phyloP scores from a whole-genome alignment of 441 rosid genomes.

The Melastoma candidum region DNA sequence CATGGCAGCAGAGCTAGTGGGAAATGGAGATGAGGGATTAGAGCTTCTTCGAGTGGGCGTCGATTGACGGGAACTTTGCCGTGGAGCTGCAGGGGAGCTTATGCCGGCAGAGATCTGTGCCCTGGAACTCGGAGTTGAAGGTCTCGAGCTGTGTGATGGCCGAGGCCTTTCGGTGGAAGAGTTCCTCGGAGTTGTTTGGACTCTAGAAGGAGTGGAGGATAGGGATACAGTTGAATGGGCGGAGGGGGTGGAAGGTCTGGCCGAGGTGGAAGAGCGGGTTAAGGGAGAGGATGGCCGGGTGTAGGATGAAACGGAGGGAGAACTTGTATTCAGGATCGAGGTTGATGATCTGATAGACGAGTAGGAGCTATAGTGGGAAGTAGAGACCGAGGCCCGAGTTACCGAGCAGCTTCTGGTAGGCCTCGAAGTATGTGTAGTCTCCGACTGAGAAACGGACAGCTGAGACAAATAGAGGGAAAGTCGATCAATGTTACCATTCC shows the following conservation, averaged over 20 bases:
- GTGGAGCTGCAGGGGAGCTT: slow-evolving; percentile 32
- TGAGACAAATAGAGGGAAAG: slow-evolving; percentile 25
- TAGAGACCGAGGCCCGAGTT: slow-evolving; percentile 65
- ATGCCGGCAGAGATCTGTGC: slow-evolving; percentile 52
- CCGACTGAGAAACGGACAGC: slow-evolving; percentile 86
- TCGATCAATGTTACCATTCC: not conserved
- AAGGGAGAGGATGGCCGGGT: slow-evolving; percentile 78
- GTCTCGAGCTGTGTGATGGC: slow-evolving; percentile 52
- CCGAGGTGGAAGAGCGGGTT: slow-evolving; percentile 49
- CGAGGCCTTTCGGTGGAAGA: slow-evolving; percentile 46
- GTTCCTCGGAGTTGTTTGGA: slow-evolving; percentile 43
- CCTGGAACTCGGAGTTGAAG: slow-evolving; percentile 80
- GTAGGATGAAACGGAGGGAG: slow-evolving; percentile 87
- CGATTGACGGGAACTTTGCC: slow-evolving; percentile 76
- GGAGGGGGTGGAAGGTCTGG: slow-evolving; percentile 71
- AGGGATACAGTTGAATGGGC: slow-evolving; percentile 45
- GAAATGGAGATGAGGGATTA: slow-evolving; percentile 38
- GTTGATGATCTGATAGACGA: slow-evolving; percentile 63
- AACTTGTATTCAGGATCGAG: slow-evolving; percentile 77
- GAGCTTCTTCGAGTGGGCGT: slow-evolving; percentile 77
- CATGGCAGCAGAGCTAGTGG: slow-evolving; percentile 33
- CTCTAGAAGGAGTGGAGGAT: slow-evolving; percentile 76
- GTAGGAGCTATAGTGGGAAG: slow-evolving; percentile 55
- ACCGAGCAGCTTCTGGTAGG: slow-evolving; percentile 84
- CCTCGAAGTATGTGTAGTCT: slow-evolving; percentile 56